Evolutionary conservation across 2,329 filamentous ascomycete genomes (phyloP), one percentile per base, ranked within the genome.

Genomic region (Calonectria pseudoreteaudii): DNA sequence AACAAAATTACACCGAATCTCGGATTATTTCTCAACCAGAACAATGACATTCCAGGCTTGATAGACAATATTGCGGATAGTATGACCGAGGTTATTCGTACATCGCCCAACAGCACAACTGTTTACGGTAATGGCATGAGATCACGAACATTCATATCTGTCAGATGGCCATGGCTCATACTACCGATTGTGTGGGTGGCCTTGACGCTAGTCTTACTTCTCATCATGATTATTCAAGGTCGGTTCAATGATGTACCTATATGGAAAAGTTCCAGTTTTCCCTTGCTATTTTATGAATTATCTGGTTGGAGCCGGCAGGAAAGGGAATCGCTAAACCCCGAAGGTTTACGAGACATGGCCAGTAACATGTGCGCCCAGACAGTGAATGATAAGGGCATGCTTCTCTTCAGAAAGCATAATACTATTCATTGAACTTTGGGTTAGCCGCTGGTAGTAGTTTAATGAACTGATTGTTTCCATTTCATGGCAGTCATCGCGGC

Each of bases 121-220:
- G 9, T 30, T 8, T 4, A 11, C 1, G 65, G 65, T 8, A 67
- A 7, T 14, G 65, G 65, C 30, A 67, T 20, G 23, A 67, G 1
- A 10, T 36, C 47, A 26, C 47, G 34, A 16, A 67, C 65, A 26
- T 67, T 30, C 10, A 67, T 67, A 38, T 38, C 49, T 6, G 65
- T 67, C 3, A 23, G 65, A n/a, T 67, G 65, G 65, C n/a, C 47
- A 7, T 67, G 65, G 65, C 65, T 67, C 8, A 34, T 28, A 23
- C 31, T 67, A 23, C 65, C 65, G 3, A 41, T 67, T 34, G 23
- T 34, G 7, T 50, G 49, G 47, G 47, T 67, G 4, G 31, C 38
- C 7, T 20, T 67, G 47, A 67, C 65, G 20, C 31, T 67, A 31
- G 26, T 52, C 28, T 34, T 67, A 4, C 44, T 67, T 9, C 10